Evolutionary conservation across 1,284 basidiomycete species (phyloP).

Genomic region (Trichosporon sp.): DNA sequence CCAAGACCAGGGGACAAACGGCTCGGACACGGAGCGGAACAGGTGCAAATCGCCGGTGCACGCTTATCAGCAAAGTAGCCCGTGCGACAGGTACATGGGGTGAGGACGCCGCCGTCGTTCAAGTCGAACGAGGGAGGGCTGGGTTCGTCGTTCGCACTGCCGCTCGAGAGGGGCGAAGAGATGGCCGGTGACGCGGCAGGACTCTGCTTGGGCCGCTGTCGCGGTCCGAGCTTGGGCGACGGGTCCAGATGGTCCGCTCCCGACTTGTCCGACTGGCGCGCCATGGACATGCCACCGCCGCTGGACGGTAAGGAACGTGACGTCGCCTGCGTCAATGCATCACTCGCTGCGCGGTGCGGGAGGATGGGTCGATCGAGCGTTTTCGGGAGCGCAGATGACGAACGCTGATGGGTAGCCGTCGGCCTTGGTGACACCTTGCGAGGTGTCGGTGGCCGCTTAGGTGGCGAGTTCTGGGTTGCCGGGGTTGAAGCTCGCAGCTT

Average conservation of each 20-base stretch:
- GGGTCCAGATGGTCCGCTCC: neutral
- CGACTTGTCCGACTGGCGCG: neutral
- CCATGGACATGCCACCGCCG: neutral
- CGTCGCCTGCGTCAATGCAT: neutral
- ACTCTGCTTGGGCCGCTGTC: neutral
- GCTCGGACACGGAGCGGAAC: neutral
- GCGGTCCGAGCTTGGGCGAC: neutral
- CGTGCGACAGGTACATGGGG: conserved; percentile 3
- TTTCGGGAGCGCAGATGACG: neutral
- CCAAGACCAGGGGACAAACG: neutral
- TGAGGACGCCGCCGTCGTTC: conserved; percentile 9
- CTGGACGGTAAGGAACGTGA: conserved; percentile 3
- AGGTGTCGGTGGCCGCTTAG: neutral
- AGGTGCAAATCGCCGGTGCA: conserved; percentile 2
- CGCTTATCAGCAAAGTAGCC: neutral
- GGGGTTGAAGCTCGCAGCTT: neutral
- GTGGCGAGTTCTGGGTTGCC: conserved; percentile 5
- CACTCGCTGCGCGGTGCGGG: conserved; percentile 4
- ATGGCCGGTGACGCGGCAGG: neutral
- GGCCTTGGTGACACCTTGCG: neutral
- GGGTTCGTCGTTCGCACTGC: neutral
- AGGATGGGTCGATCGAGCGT: neutral
- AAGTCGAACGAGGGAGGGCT: conserved; percentile 7
- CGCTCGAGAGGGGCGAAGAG: neutral
- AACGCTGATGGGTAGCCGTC: neutral